Base-by-base conservation (phyloP, 257 asterid genomes). In the Fraxinus anomala region DNA sequence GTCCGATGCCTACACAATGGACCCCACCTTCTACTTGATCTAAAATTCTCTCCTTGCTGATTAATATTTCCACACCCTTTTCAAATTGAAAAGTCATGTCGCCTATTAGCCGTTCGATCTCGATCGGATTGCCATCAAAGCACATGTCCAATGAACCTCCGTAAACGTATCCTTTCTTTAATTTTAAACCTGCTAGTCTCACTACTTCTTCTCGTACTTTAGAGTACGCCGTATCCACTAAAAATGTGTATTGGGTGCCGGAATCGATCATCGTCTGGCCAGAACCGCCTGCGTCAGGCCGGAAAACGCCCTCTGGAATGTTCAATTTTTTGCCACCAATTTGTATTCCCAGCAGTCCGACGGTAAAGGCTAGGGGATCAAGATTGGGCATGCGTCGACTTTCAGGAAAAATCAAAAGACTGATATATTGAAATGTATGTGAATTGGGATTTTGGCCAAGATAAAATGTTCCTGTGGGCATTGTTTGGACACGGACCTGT, bases 181-280 rank as follows among this genome's bases (percentile, higher is more conserved):
- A 39, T 78, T 83, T 89, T 0, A 85, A 44, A 4, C 97, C 97
- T 1, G 80, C 94, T 4, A 88, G 37, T 4, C 87, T 76, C n/a
- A 80, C 85, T 1, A 94, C 83, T 77, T 88, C 91, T 1, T 88
- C 90, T 69, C 91, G 79, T 10, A 92, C 87, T 83, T 73, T 87
- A 3, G 68, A 74, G 11, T 94, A 94, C 0, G 97, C 97, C 0
- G 82, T 85, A 3, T 87, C 96, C 59, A 90, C 97, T 11, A 94
- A 59, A 2, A 89, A 92, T 0, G 97, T 94, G 68, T 89, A 92
- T 3, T 92, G 92, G 0, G 98, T 94, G 73, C 97, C 98, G 16
- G 98, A 94, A 12, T 94, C 98, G 2, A 94, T 82, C 77, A 94
- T 90, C 39, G 97, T 92, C 80, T 94, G 98, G 0, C 98, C 97